These are phyloP conservation scores for Corchorus capsularis DNA, from an alignment of 345 rosid genomes.

Conservation along the genomic window DNA sequence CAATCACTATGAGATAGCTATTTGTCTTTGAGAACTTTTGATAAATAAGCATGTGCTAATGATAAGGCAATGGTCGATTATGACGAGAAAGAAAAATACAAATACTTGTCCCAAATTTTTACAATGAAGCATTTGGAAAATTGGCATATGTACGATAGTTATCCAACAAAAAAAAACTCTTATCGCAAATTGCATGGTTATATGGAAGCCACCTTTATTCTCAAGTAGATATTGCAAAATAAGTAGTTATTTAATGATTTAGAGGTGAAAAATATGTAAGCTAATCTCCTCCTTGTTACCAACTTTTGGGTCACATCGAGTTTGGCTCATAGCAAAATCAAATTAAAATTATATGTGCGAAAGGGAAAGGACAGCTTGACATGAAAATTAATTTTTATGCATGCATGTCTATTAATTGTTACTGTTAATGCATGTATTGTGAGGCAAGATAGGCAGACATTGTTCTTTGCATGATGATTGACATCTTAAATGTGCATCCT, in stretches of 20 bases:
- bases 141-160: not conserved
- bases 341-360: not conserved
- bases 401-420: not conserved
- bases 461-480: not conserved
- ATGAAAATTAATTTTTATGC: not conserved
- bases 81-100: not conserved
- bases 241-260: constrained; percentile 3
- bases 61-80: not conserved
- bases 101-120: not conserved
- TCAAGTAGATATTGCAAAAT: no score
- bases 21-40: not conserved
- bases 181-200: not conserved
- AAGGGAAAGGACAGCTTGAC: not conserved
- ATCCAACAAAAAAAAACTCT: not conserved
- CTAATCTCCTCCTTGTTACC: not conserved
- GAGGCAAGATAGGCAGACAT: not conserved
- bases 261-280: not conserved
- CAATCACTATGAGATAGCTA: not conserved
- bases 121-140: not conserved
- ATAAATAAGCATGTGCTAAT: not conserved
- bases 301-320: constrained; percentile 11
- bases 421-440: not conserved
- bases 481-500: not conserved
- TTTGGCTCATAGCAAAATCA: constrained; percentile 1
- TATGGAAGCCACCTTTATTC: not conserved